Conservation (phyloP, 2,329 filamentous ascomycete genomes). For the Periglandula ipomoeae region DNA sequence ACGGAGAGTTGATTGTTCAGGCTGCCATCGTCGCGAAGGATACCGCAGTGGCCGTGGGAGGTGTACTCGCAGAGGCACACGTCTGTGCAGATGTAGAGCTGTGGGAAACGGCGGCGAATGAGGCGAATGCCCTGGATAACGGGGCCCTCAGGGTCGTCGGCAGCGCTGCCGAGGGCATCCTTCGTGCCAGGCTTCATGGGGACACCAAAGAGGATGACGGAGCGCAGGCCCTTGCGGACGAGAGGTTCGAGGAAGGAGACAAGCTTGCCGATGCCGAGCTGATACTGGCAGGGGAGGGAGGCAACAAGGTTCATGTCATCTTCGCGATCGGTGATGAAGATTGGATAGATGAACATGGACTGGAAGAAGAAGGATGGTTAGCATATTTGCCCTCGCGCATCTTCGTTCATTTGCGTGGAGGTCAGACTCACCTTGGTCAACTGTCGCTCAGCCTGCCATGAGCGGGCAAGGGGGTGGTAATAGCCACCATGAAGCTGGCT, state of each 20-base stretch:
- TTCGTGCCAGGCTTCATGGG: slow-evolving; percentile 74
- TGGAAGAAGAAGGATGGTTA: slow-evolving; percentile 26
- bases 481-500: slow-evolving; percentile 80
- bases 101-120: slow-evolving; percentile 75
- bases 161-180: slow-evolving; percentile 82
- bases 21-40: slow-evolving; percentile 83
- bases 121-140: slow-evolving; percentile 83
- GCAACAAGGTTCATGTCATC: slow-evolving; percentile 88
- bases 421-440: slow-evolving; percentile 59
- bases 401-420: too few species aligned
- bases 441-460: slow-evolving; percentile 78
- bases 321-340: slow-evolving; percentile 91
- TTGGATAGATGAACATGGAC: slow-evolving; percentile 97
- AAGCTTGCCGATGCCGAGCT: slow-evolving; percentile 78
- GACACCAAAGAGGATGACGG: slow-evolving; percentile 93
- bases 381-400: background rate
- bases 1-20: slow-evolving; percentile 91
- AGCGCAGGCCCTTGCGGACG: slow-evolving; percentile 79
- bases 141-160: slow-evolving; percentile 86
- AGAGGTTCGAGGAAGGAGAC: slow-evolving; percentile 79
- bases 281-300: slow-evolving; percentile 82
- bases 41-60: slow-evolving; percentile 93
- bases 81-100: slow-evolving; percentile 83
- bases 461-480: slow-evolving; percentile 66
- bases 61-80: slow-evolving; percentile 99